Evolutionary conservation across 441 rosid genomes (phyloP).

Genomic region (Populus hybrid): DNA sequence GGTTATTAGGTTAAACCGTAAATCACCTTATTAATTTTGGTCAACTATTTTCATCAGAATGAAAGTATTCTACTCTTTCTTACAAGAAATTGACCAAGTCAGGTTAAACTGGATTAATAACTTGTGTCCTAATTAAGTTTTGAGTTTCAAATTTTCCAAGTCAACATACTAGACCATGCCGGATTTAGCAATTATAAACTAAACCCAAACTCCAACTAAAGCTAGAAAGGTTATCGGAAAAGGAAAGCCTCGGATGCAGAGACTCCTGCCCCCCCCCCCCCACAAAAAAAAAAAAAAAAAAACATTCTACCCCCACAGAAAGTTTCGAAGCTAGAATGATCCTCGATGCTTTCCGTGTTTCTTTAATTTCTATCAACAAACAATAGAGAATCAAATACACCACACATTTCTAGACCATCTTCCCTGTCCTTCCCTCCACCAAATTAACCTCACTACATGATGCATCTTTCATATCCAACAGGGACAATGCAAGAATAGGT

Average conservation of each 20-base stretch:
- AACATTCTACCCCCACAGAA: not conserved
- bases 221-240: no score
- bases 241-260: not conserved
- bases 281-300: no score
- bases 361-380: not conserved
- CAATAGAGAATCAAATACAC: not conserved
- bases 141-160: not conserved
- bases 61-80: not conserved
- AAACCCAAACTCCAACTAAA: not conserved
- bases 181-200: not conserved
- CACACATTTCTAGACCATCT: not conserved
- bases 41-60: no score
- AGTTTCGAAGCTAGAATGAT: not conserved
- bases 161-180: not conserved
- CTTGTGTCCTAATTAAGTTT: not conserved
- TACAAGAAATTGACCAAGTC: not conserved
- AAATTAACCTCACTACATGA: not conserved
- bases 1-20: no score
- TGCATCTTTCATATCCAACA: not conserved
- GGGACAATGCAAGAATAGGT: not conserved
- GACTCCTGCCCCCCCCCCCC: not conserved
- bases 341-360: not conserved
- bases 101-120: not conserved
- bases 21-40: no score
- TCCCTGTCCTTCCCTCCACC: not conserved